These are phyloP conservation scores for Boletellus deceptivus DNA, from an alignment of 1,284 basidiomycete species.

Conservation along the genomic window DNA sequence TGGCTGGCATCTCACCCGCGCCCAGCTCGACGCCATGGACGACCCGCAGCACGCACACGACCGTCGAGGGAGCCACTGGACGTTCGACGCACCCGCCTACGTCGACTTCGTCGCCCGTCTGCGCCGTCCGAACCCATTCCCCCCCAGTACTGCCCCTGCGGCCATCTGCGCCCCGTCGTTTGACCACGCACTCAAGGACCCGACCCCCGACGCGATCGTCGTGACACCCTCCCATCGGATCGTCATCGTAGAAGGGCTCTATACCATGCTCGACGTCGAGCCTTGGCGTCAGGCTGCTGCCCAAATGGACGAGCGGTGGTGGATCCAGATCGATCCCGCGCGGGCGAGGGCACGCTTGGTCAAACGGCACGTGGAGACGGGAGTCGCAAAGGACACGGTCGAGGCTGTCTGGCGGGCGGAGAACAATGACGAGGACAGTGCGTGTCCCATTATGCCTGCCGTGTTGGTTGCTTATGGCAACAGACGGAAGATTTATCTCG, in stretches of 20 bases:
- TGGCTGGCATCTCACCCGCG: slow-evolving; percentile 80
- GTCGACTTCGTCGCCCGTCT: slow-evolving; percentile 59
- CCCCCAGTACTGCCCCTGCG: slow-evolving; percentile 8
- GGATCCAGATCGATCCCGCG: slow-evolving; percentile 61
- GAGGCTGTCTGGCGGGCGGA: slow-evolving; percentile 73
- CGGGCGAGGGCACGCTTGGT: slow-evolving; percentile 69
- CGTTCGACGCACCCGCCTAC: slow-evolving; percentile 65
- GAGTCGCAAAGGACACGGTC: slow-evolving; percentile 63
- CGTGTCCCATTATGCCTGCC: slow-evolving; percentile 17
- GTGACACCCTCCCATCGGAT: slow-evolving; percentile 68
- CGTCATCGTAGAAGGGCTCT: slow-evolving; percentile 83
- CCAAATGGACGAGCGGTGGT: slow-evolving; percentile 78
- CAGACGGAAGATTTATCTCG: slow-evolving; percentile 27
- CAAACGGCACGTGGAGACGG: slow-evolving; percentile 70
- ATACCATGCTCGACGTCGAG: slow-evolving; percentile 67
- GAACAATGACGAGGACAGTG: slow-evolving; percentile 77
- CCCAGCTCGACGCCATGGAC: slow-evolving; percentile 64
- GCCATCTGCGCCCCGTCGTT: slow-evolving; percentile 71
- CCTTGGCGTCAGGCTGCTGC: slow-evolving; percentile 73
- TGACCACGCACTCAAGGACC: slow-evolving; percentile 69
- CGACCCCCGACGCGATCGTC: slow-evolving; percentile 49
- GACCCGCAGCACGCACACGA: slow-evolving; percentile 74
- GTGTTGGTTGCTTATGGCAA: neutral
- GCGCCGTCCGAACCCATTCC: slow-evolving; percentile 37
- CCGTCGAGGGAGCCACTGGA: slow-evolving; percentile 72